Evolutionary conservation across 1,139 yeast species (phyloP), one percentile per base, ranked within the genome.

Genomic region (Trichomonascaceae sp.): DNA sequence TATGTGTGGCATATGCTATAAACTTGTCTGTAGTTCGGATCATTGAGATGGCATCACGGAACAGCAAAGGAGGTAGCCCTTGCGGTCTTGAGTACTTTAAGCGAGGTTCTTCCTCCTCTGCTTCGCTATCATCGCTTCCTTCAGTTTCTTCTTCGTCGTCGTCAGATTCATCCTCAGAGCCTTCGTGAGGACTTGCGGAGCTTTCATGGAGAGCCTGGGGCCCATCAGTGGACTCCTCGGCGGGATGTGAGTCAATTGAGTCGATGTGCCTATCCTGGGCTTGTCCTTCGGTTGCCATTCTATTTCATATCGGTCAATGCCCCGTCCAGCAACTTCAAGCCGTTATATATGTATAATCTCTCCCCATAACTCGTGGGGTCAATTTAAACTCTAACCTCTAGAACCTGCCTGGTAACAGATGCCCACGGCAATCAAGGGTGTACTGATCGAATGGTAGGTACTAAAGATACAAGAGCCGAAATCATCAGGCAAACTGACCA

Each of bases 1-100:
- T 73, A 47, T 89, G 96, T 1, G 96, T 82, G 1, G 93, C 97
- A 60, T 85, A 78, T 13, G 80, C 72, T 45, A 78, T 71, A 29
- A 74, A 65, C 2, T 62, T 54, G 3, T 74, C 80, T 36, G 69
- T 67, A 37, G 79, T 69, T 13, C 64, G 58, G 41, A 78, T 69
- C 0, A 85, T 60, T 1, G 96, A 81, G 1, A 89, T 69, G 0
- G 93, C 80, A 48, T 89, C 96, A 31, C 71, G 59, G 55, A 85
- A 80, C 45, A 85, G 73, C 14, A 71, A 66, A 1, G 71, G 56
- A 0, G 94, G 92, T 2, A 82, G 64, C 30, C 69, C 66, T 4
- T 66, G 64, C 17, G 84, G 56, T 36, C 96, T 62, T 5, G 80
- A 64, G 50, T 85, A 87, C 44, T 79, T 79, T 30, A 87, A 57